Conservation (phyloP, 1,139 yeast species). For the Candida tunisiensis region DNA sequence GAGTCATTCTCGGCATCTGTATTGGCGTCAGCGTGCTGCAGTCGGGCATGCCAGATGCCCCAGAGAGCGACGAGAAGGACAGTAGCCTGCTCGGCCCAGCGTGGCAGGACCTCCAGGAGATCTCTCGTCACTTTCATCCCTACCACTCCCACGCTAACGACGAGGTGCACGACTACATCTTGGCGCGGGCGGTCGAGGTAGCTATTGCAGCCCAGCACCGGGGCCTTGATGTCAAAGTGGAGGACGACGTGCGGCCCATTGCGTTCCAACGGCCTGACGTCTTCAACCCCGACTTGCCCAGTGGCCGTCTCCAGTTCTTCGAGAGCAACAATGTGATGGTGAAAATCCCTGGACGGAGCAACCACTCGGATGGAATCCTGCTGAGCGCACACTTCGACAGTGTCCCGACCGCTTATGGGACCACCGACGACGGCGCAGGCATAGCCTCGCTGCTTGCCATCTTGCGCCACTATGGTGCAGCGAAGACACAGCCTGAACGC, state of each 20-base stretch:
- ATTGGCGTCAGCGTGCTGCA: slow-evolving; percentile 4
- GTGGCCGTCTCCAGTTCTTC: slow-evolving; percentile 47
- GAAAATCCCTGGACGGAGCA: slow-evolving; percentile 46
- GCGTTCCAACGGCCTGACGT: too few species aligned
- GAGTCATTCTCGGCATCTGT: slow-evolving; percentile 6
- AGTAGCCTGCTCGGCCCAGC: slow-evolving; percentile 23
- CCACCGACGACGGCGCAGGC: slow-evolving; percentile 94
- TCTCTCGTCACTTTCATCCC: slow-evolving; percentile 56
- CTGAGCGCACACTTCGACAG: slow-evolving; percentile 82
- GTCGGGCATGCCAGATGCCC: slow-evolving; percentile 20
- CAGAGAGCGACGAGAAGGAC: slow-evolving; percentile 9
- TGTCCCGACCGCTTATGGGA: slow-evolving; percentile 75
- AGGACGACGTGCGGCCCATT: too few species aligned
- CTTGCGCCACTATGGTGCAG: slow-evolving; percentile 30
- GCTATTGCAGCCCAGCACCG: too few species aligned
- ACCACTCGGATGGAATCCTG: slow-evolving; percentile 44
- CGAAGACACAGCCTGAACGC: slow-evolving; percentile 39
- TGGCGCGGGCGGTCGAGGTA: slow-evolving; percentile 22
- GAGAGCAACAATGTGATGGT: slow-evolving; percentile 71
- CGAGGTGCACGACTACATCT: slow-evolving; percentile 51
- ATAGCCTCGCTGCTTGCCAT: slow-evolving; percentile 66
- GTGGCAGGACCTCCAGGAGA: slow-evolving; percentile 56
- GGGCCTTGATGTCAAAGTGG: too few species aligned
- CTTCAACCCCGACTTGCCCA: too few species aligned
- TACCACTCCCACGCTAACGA: slow-evolving; percentile 66